Base-by-base conservation (phyloP, 306 rosid genomes). In the Prunus davidiana region DNA sequence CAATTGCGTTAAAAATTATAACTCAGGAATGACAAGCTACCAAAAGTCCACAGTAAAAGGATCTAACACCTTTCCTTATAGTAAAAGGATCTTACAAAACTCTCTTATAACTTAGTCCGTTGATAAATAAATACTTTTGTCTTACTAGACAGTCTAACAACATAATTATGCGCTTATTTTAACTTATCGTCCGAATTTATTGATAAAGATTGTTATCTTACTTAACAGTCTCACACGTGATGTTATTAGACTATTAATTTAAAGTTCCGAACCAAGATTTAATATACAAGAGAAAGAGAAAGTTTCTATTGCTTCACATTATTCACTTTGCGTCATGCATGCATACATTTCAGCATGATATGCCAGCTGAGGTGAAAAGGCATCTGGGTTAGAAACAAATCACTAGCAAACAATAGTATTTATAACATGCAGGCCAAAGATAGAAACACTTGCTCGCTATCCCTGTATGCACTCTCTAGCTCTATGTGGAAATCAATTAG, bases 381-480 rank as follows among this genome's bases (percentile, higher is more conserved):
- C 82, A 78, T 69, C 77, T 65, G 62, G 50, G 27, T 61, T 62
- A 15, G 72, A 63, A 50, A 82, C 76, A 78, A 82, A 74, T 55
- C 25, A 55, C 80, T 83, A 79, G 27, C 32, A 66, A 79, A 79
- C 80, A 81, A 76, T 43, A 6, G 58, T 52, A 64, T 70, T 75
- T 25, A 38, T 38, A 75, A 80, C 51, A 34, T 20, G 46, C 61
- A 28, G 69, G 78, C 69, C 15, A 61, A 61, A 74, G 69, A 61
- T 46, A 61, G 78, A 62, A 74, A 74, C 78, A 27, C 60, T 47
- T 18, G 47, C 49, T 46, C 20, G 27, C 32, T 19, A 28, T 24
- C 60, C 30, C 61, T 74, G 69, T 61, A 18, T 66, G 45, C 69
- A 62, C 69, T 24, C 56, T 12, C 68, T 28, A 7, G 25, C 76